Percentiles rank a stretch among this genome's conserved stretches.
Evolutionary conservation across 805 yeast genomes (phyloP).

Genomic region (Danielia oregonensis): DNA sequence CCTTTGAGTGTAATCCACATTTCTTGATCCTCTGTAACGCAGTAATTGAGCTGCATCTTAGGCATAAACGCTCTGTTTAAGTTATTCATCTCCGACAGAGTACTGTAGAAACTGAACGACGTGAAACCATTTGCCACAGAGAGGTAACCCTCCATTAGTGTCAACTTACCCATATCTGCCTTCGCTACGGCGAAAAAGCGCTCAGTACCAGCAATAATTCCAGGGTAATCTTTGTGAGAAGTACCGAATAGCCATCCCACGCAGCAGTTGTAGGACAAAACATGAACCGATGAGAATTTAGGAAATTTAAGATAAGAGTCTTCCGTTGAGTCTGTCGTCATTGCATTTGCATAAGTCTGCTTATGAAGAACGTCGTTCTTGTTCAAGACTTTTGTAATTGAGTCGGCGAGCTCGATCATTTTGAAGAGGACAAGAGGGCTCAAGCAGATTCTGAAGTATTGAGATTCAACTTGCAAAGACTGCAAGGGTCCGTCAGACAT

Average conservation of each 20-base stretch:
- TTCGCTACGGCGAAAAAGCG: slow-evolving; percentile 64
- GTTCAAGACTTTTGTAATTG: slow-evolving; percentile 1
- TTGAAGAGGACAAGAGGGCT: slow-evolving; percentile 48
- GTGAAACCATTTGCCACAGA: slow-evolving; percentile 65
- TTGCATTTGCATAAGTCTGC: neutral
- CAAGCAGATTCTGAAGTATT: slow-evolving; percentile 54
- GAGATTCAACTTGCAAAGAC: slow-evolving; percentile 55
- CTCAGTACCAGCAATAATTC: slow-evolving; percentile 77
- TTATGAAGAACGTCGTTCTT: neutral
- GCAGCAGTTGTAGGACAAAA: slow-evolving; percentile 63
- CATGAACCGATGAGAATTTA: slow-evolving; percentile 49
- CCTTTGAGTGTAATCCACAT: slow-evolving; percentile 57
- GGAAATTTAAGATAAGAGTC: slow-evolving; percentile 6
- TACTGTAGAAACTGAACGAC: slow-evolving; percentile 46
- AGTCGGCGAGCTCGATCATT: slow-evolving; percentile 32
- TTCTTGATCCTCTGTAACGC: slow-evolving; percentile 28
- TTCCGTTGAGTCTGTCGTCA: slow-evolving; percentile 2
- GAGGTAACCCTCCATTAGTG: slow-evolving; percentile 64
- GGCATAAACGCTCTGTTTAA: slow-evolving; percentile 68
- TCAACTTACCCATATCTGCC: slow-evolving; percentile 59
- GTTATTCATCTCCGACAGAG: slow-evolving; percentile 41
- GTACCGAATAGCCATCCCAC: slow-evolving; percentile 75
- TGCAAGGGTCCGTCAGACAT: slow-evolving; percentile 25
- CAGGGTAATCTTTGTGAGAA: slow-evolving; percentile 48
- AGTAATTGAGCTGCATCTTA: slow-evolving; percentile 56